Conservation (phyloP, 2,329 filamentous ascomycete genomes). For the Chaetothyriales sp. region DNA sequence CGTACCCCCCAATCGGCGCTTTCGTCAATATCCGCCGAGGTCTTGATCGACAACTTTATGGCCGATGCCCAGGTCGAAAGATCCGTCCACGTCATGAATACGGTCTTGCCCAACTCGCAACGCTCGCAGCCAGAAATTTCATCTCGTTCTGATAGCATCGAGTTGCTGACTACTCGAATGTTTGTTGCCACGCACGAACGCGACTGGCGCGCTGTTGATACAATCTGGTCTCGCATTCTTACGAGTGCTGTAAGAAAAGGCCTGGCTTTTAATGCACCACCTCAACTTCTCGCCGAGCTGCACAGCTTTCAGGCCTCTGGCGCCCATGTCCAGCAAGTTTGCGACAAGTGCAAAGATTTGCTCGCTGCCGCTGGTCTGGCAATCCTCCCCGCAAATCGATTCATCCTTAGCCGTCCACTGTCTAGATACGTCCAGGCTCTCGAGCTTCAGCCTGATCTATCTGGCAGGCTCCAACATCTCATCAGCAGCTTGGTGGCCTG, state of each 20-base stretch:
- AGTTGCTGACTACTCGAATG: slow-evolving; percentile 16
- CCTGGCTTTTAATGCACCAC: slow-evolving; percentile 1
- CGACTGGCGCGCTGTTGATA: slow-evolving; percentile 8
- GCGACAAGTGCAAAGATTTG: background rate
- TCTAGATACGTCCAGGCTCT: slow-evolving; percentile 41
- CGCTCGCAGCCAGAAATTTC: background rate
- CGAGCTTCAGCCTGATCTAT: slow-evolving; percentile 25
- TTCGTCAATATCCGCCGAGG: slow-evolving; percentile 40
- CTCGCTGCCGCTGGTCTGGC: background rate
- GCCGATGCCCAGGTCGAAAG: slow-evolving; percentile 32
- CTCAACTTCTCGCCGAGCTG: background rate
- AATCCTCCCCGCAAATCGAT: slow-evolving; percentile 31
- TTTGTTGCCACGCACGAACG: slow-evolving; percentile 1
- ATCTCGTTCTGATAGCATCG: slow-evolving; percentile 17
- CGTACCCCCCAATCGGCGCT: slow-evolving; percentile 29
- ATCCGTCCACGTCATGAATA: slow-evolving; percentile 22
- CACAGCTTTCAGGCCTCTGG: slow-evolving; percentile 1
- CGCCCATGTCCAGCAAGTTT: background rate
- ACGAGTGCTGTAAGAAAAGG: background rate
- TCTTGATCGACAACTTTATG: slow-evolving; percentile 44
- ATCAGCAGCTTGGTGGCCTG: slow-evolving; percentile 37
- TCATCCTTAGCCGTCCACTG: slow-evolving; percentile 37
- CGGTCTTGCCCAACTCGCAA: background rate
- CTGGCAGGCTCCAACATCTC: slow-evolving; percentile 40
- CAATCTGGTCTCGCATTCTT: slow-evolving; percentile 9